Percentiles rank a stretch among this genome's conserved stretches.
Evolutionary conservation across 2,329 filamentous ascomycete species (phyloP).

Genomic region (Emydomyces testavorans): DNA sequence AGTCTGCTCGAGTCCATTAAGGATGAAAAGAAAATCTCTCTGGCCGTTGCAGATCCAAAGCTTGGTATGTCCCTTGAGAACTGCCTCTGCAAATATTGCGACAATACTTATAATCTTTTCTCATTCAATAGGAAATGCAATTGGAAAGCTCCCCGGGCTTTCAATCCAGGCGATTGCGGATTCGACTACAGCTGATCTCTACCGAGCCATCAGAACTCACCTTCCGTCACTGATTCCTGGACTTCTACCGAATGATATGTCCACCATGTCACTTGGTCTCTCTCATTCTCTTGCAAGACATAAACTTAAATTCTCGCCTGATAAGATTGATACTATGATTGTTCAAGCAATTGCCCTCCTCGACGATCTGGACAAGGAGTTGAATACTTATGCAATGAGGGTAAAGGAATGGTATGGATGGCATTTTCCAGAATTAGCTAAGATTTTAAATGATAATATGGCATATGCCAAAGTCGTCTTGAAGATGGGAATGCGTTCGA

Average conservation of each 20-base stretch:
- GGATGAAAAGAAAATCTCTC: slow-evolving; percentile 91
- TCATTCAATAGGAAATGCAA: slow-evolving; percentile 53
- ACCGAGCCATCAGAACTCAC: slow-evolving; percentile 86
- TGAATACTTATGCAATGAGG: slow-evolving; percentile 97
- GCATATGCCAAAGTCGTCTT: slow-evolving; percentile 84
- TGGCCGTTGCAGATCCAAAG: slow-evolving; percentile 89
- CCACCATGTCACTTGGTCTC: slow-evolving; percentile 90
- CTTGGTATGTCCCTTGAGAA: slow-evolving; percentile 42
- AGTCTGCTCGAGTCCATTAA: slow-evolving; percentile 79
- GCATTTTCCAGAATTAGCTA: slow-evolving; percentile 98
- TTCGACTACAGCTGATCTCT: slow-evolving; percentile 72
- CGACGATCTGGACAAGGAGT: slow-evolving; percentile 94
- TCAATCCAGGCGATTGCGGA: slow-evolving; percentile 76
- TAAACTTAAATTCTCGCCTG: slow-evolving; percentile 96
- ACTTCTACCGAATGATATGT: slow-evolving; percentile 70
- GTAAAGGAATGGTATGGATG: slow-evolving; percentile 99
- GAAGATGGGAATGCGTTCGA: slow-evolving; percentile 77
- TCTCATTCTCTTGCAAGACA: slow-evolving; percentile 94
- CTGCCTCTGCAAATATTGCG: not conserved
- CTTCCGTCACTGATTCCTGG: slow-evolving; percentile 83
- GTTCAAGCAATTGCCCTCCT: slow-evolving; percentile 90
- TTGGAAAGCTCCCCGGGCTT: slow-evolving; percentile 80
- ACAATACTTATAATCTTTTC: not conserved
- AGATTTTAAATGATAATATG: slow-evolving; percentile 93
- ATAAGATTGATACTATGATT: slow-evolving; percentile 99